These are phyloP conservation scores for Xylaria venustula DNA, from an alignment of 495 filamentous ascomycete species.

Conservation along the genomic window DNA sequence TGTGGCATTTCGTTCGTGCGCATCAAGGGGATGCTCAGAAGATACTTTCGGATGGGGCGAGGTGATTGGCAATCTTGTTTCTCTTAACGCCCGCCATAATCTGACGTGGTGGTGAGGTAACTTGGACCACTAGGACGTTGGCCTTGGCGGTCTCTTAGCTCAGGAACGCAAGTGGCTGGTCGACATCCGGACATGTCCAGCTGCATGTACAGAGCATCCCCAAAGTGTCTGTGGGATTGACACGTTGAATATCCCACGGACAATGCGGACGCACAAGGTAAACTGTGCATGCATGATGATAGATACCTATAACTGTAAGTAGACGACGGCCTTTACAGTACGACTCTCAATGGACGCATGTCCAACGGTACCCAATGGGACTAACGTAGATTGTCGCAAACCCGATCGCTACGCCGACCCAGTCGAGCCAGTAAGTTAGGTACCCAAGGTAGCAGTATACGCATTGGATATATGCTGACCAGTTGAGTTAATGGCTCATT, in stretches of 20 bases:
- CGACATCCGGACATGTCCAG: slow-evolving; percentile 9
- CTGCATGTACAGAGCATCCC: slow-evolving; percentile 13
- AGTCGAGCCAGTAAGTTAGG: too few species aligned
- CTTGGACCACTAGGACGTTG: not conserved
- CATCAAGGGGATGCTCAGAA: too few species aligned
- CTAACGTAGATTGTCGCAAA: not conserved
- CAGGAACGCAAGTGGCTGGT: slow-evolving; percentile 6
- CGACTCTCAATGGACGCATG: slow-evolving; percentile 26
- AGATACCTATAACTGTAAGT: too few species aligned
- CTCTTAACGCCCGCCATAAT: not conserved
- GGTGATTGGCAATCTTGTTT: not conserved
- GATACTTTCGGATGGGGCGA: too few species aligned
- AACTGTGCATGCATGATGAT: slow-evolving; percentile 25
- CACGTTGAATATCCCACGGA: slow-evolving; percentile 29
- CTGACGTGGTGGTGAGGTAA: slow-evolving; percentile 10
- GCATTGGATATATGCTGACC: too few species aligned
- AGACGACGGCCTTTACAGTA: too few species aligned
- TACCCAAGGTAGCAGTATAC: too few species aligned
- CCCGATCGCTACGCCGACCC: not conserved
- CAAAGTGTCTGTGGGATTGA: slow-evolving; percentile 28
- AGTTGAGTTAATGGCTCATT: slow-evolving; percentile 5
- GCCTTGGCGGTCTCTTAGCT: slow-evolving; percentile 1
- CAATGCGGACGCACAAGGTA: slow-evolving; percentile 19
- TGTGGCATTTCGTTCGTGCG: not conserved
- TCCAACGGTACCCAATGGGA: not conserved